Percentiles rank a stretch among this genome's conserved stretches.
These are phyloP conservation scores for Podospora fimiseda DNA, from an alignment of 495 filamentous ascomycete species.

Conservation along the genomic window DNA sequence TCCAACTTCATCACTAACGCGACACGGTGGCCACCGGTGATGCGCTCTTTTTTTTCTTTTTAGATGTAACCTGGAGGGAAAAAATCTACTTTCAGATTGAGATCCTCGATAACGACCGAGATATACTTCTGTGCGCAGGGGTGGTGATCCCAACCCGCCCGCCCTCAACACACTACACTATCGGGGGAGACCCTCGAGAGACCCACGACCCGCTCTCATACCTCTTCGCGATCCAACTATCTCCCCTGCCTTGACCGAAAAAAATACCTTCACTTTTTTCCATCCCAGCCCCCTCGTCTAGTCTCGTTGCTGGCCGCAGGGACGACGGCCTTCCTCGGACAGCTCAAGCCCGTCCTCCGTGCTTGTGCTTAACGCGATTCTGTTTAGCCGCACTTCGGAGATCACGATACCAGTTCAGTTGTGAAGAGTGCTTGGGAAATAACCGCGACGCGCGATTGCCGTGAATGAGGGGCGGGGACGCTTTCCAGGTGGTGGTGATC, in stretches of 20 bases:
- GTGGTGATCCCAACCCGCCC: not conserved
- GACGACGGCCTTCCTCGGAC: slow-evolving; percentile 20
- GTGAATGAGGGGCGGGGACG: not conserved
- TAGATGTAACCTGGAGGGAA: not conserved
- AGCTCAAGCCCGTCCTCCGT: not conserved
- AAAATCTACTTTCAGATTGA: not conserved
- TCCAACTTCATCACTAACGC: slow-evolving; percentile 1
- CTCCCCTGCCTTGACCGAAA: not conserved
- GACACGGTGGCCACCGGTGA: not conserved
- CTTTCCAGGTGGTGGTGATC: no score
- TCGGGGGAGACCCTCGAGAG: not conserved
- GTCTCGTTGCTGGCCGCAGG: slow-evolving; percentile 15
- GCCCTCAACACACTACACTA: not conserved
- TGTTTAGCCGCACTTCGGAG: slow-evolving; percentile 25
- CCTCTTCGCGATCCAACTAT: not conserved
- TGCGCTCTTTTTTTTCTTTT: not conserved
- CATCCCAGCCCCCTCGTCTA: slow-evolving; percentile 18
- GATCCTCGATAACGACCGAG: not conserved
- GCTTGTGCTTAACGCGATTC: slow-evolving; percentile 17
- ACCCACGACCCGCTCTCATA: not conserved
- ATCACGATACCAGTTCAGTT: no score
- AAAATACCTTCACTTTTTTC: not conserved
- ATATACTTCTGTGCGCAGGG: not conserved
- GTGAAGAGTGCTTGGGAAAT: no score
- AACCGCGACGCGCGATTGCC: slow-evolving; percentile 20